phyloP scores from a whole-genome alignment of 768 basidiomycete species.

The Galerina marginata region DNA sequence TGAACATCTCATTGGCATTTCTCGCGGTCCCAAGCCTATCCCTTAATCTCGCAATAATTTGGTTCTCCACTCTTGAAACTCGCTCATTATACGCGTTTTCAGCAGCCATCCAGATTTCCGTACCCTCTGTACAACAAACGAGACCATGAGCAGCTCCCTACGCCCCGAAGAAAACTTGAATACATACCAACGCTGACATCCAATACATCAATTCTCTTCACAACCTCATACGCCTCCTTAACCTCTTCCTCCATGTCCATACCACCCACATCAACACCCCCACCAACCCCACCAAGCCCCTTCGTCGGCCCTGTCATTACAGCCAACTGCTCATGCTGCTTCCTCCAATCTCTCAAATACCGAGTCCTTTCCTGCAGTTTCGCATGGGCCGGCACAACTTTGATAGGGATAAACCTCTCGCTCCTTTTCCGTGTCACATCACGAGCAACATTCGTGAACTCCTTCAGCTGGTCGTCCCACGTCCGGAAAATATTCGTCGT shows the following conservation, averaged over 20 bases:
- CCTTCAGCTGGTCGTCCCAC: constrained; percentile 92
- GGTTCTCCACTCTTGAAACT: constrained; percentile 96
- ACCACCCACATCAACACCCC: constrained; percentile 74
- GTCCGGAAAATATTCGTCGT: constrained; percentile 80
- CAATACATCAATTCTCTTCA: constrained; percentile 95
- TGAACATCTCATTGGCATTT: constrained; percentile 99
- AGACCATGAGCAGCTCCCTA: not conserved
- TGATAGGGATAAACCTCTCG: constrained; percentile 97
- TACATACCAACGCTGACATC: constrained; percentile 88
- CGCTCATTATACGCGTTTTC: constrained; percentile 98
- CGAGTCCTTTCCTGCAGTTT: constrained; percentile 88
- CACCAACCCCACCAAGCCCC: constrained; percentile 72
- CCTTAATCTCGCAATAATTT: constrained; percentile 92
- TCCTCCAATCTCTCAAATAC: constrained; percentile 91
- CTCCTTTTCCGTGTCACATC: constrained; percentile 89
- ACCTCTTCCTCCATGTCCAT: constrained; percentile 99
- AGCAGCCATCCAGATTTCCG: constrained; percentile 96
- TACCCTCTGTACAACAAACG: constrained; percentile 69
- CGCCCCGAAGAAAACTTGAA: not conserved
- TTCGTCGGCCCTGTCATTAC: constrained; percentile 97
- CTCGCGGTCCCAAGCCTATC: constrained; percentile 93
- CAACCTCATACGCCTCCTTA: constrained; percentile 93
- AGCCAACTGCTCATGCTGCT: constrained; percentile 96
- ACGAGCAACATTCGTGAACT: constrained; percentile 90
- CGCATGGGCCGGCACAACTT: constrained; percentile 88